Base-by-base conservation (phyloP, 2,329 filamentous ascomycete species). In the Ophiostoma quercus region DNA sequence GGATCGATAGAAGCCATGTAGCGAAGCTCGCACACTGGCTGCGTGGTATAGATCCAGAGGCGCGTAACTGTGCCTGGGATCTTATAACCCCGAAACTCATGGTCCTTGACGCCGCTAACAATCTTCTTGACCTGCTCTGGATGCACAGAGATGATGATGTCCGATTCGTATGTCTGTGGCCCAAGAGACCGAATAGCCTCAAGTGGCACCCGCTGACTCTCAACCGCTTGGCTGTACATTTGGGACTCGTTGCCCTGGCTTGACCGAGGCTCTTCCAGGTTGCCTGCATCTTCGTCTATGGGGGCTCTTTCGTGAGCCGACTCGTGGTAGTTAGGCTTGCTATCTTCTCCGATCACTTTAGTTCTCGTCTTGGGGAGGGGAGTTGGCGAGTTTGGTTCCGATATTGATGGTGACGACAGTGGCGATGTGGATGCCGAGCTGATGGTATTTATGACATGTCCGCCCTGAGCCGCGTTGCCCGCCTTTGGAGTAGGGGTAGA, bases 21-120 rank as follows among this genome's bases (percentile, higher is more conserved):
- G 68, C 80, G 83, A 9, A 90, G 76, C 69, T 84, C 77, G n/a
- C 77, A 80, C 11, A 77, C 75, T 0, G 81, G 84, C 41, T 75
- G 78, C 19, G 80, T 85, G 19, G 82, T 80, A 73, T 88, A 87
- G 19, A 90, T 79, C 88, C 88, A 90, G 74, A 89, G 81, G n/a
- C 88, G 85, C 22, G 77, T 79, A 5, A 88, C 84, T 19, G 82
- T 80, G 2, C 79, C 75, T 1, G 86, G 85, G 29, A 90, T 82
- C 67, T 80, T 82, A 78, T 85, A 88, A 19, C 79, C 77, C 62
- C 87, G 81, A 71, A 85, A 84, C 68, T 89, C 81, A 74, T 88
- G 82, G 69, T 86, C 80, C 69, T 84, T 84, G 2, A 77, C 78
- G 1, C 86, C 83, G 11, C 80, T 76, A 11, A 83, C 73, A 43